Evolutionary conservation across 169 alveolate genomes (phyloP).

Genomic region (Plasmodium malariae): DNA sequence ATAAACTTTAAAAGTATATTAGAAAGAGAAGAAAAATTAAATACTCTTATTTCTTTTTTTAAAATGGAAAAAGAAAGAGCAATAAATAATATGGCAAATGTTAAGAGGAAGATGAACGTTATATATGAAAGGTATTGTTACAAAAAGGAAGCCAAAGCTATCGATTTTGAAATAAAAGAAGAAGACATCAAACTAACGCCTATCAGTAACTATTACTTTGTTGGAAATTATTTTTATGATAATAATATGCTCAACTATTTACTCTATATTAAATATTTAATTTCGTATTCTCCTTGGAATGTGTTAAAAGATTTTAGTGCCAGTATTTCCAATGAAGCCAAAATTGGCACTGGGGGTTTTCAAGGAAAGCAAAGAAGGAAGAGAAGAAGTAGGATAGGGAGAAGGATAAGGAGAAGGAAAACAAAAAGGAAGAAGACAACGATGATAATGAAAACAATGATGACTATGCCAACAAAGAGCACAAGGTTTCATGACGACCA

Average conservation of each 20-base stretch:
- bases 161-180: slow-evolving; percentile 10
- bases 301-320: slow-evolving; percentile 42
- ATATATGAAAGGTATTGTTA: slow-evolving; percentile 42
- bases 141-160: slow-evolving; percentile 60
- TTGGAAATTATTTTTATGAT: slow-evolving; percentile 41
- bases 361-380: neutral
- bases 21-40: slow-evolving; percentile 8
- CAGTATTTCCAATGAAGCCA: too few relatives aligned
- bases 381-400: neutral
- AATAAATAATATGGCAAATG: slow-evolving; percentile 9
- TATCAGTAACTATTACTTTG: slow-evolving; percentile 22
- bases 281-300: slow-evolving; percentile 68
- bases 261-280: slow-evolving; percentile 42
- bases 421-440: slow-evolving; percentile 11
- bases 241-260: slow-evolving; percentile 41
- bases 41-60: slow-evolving; percentile 13
- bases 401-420: neutral
- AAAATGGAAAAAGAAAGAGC: slow-evolving; percentile 59
- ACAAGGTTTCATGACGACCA: too few relatives aligned
- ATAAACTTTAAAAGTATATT: slow-evolving; percentile 28
- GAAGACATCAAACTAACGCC: slow-evolving; percentile 11
- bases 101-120: slow-evolving; percentile 37
- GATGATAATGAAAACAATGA: too few relatives aligned
- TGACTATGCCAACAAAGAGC: too few relatives aligned
- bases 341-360: too few relatives aligned